phyloP scores from a whole-genome alignment of 73 alveolate species.

The Uronychia setigera region DNA sequence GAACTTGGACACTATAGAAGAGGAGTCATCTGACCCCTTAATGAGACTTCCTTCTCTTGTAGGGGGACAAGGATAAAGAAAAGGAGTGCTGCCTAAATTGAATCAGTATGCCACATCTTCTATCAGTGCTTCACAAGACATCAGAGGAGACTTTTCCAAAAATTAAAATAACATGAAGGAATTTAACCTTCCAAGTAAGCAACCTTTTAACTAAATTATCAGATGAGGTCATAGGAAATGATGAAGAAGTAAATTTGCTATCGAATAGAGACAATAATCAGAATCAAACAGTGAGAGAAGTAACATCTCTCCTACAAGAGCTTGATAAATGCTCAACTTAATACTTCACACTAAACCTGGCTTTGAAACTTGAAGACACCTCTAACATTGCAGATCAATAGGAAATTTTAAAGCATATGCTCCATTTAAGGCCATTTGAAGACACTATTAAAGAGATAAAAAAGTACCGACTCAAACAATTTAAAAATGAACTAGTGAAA shows the following conservation, averaged over 20 bases:
- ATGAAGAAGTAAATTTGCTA: neutral
- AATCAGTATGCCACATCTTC: neutral
- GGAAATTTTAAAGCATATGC: neutral
- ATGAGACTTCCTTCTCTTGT: neutral
- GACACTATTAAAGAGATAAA: neutral
- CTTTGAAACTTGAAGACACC: neutral
- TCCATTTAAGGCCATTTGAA: neutral
- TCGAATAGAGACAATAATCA: neutral
- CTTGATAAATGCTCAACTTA: neutral
- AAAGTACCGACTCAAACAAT: neutral
- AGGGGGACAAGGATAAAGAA: neutral
- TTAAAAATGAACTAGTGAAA: too few species aligned
- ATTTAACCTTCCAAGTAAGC: neutral
- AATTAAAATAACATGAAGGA: neutral
- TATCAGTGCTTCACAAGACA: neutral
- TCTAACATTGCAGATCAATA: neutral
- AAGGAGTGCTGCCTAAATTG: neutral
- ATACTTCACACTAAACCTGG: neutral
- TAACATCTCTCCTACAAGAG: neutral
- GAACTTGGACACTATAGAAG: neutral
- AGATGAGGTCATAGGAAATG: neutral
- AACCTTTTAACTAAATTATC: neutral
- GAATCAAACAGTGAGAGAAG: neutral
- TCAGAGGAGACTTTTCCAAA: neutral
- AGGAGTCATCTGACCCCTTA: neutral